phyloP scores from a whole-genome alignment of 2,329 filamentous ascomycete genomes.

The Trichophyton equinum region DNA sequence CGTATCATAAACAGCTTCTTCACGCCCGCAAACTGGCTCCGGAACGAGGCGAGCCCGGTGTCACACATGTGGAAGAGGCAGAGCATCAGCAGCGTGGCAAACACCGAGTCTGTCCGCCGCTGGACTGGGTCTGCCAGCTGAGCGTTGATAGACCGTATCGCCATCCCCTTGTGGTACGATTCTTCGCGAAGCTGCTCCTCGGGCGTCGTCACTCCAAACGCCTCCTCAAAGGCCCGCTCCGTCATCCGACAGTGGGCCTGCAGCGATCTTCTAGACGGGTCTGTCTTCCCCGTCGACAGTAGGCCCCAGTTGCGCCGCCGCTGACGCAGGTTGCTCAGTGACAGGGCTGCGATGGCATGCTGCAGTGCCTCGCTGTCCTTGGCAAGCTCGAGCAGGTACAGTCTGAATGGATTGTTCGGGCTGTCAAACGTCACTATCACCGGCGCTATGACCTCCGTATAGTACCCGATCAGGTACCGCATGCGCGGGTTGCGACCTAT shows the following conservation, averaged over 20 bases:
- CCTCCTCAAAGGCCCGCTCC: conserved; percentile 25
- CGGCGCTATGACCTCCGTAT: conserved; percentile 81
- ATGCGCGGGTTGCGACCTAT: conserved; percentile 60
- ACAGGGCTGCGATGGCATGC: conserved; percentile 79
- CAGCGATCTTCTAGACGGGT: conserved; percentile 38
- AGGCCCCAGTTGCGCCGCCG: conserved; percentile 46
- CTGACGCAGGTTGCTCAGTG: conserved; percentile 84
- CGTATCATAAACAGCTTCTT: conserved; percentile 77
- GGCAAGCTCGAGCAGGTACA: conserved; percentile 68
- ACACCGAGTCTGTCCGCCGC: conserved; percentile 70
- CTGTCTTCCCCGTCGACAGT: conserved; percentile 41
- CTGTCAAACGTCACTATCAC: conserved; percentile 86
- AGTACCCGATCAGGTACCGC: conserved; percentile 85
- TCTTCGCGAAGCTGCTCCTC: conserved; percentile 61
- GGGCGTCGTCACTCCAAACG: conserved; percentile 31
- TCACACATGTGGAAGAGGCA: conserved; percentile 92
- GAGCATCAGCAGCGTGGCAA: conserved; percentile 75
- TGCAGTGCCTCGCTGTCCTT: conserved; percentile 69
- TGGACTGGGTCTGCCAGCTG: conserved; percentile 65
- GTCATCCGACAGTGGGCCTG: conserved; percentile 34
- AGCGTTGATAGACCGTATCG: conserved; percentile 70
- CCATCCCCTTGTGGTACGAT: conserved; percentile 70
- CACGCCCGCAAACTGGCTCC: conserved; percentile 83
- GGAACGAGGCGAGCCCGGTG: conserved; percentile 83
- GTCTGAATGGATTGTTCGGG: conserved; percentile 71